A percentile compares a stretch with the other conserved stretches of the same genome.
These are phyloP conservation scores for Neltuma alba DNA, from an alignment of 306 rosid genomes.

Conservation along the genomic window DNA sequence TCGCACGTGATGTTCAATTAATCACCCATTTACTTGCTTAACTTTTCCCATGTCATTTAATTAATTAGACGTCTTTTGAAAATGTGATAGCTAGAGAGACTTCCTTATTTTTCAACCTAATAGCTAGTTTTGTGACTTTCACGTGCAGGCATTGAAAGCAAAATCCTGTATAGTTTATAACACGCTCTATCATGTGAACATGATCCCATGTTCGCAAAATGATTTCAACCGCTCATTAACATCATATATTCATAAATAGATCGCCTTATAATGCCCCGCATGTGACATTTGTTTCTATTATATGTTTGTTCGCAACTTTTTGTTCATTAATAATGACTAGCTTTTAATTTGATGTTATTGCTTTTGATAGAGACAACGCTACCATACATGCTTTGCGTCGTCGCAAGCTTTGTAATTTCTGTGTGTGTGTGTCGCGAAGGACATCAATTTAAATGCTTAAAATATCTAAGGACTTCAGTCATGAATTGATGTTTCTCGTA, in stretches of 20 bases:
- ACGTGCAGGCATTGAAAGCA: background rate
- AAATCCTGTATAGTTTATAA: background rate
- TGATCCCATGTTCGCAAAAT: background rate
- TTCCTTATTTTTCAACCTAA: background rate
- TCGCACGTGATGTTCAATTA: background rate
- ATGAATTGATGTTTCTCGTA: no score
- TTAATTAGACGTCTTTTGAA: no score
- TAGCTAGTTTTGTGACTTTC: background rate
- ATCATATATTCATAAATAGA: no score
- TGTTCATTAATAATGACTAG: no score
- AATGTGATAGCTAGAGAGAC: background rate
- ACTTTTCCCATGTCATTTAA: background rate
- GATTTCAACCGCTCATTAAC: background rate
- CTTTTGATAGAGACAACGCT: no score
- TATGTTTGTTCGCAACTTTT: no score
- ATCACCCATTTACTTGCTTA: background rate
- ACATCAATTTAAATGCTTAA: no score
- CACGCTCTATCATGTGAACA: no score
- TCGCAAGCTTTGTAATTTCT: background rate
- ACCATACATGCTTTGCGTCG: background rate
- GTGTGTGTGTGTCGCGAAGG: background rate
- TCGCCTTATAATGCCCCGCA: no score
- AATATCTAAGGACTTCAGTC: no score
- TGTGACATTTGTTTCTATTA: no score
- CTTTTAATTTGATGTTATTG: no score